phyloP scores from a whole-genome alignment of 2,329 filamentous ascomycete species.

The Neonectria punicea region DNA sequence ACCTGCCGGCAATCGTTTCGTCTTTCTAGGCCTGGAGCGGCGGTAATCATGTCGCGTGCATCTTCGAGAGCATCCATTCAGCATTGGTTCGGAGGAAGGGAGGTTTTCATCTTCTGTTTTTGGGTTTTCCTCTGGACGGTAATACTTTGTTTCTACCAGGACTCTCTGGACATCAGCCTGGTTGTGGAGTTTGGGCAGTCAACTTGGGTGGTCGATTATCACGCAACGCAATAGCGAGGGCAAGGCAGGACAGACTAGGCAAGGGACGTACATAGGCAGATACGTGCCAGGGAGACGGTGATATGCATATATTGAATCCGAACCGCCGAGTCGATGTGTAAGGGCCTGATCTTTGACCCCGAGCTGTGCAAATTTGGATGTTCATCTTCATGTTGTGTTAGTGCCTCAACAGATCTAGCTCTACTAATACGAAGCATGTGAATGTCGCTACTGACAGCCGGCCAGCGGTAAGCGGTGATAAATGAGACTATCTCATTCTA shows the following conservation, averaged over 20 bases:
- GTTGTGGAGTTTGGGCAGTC: slow-evolving; percentile 33
- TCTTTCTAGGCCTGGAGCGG: slow-evolving; percentile 24
- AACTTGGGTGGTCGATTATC: slow-evolving; percentile 23
- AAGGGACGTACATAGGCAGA: slow-evolving; percentile 1
- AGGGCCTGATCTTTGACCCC: neutral
- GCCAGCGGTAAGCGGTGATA: neutral
- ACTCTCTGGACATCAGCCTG: slow-evolving; percentile 19
- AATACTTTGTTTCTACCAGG: slow-evolving; percentile 2
- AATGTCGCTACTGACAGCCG: neutral
- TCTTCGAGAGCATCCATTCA: slow-evolving; percentile 12
- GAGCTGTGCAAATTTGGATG: neutral
- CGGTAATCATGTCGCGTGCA: slow-evolving; percentile 25
- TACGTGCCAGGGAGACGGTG: neutral
- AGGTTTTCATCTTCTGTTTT: neutral
- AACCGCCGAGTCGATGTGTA: too few species aligned
- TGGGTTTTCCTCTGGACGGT: neutral
- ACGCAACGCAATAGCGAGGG: slow-evolving; percentile 11
- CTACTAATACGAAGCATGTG: neutral
- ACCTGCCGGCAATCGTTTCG: slow-evolving; percentile 16
- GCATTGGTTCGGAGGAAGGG: neutral
- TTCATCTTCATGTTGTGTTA: neutral
- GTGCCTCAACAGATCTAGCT: neutral
- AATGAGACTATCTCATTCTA: neutral
- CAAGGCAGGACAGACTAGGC: neutral
- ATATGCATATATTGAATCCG: neutral